Evolutionary conservation across 495 filamentous ascomycete species (phyloP).

Genomic region (Penicillium antarcticum): DNA sequence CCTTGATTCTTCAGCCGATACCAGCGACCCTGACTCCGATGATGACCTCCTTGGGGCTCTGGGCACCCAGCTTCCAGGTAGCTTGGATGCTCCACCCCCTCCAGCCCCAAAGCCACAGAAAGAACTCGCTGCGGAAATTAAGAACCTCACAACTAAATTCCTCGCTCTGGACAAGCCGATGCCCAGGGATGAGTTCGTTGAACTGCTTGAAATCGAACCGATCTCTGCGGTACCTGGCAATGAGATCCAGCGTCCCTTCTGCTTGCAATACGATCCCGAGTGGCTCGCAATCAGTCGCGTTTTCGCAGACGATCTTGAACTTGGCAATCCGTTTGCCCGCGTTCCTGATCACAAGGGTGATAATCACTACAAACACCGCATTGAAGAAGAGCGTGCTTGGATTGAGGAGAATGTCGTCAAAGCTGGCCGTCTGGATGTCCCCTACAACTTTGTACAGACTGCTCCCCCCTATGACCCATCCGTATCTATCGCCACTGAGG

Average conservation of each 20-base stretch:
- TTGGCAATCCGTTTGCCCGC: slow-evolving; percentile 52
- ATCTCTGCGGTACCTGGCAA: slow-evolving; percentile 22
- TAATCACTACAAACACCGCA: slow-evolving; percentile 55
- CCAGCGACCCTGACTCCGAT: slow-evolving; percentile 23
- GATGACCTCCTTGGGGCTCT: too few species aligned
- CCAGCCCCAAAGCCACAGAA: slow-evolving; percentile 24
- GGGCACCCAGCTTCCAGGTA: slow-evolving; percentile 52
- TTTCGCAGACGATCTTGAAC: slow-evolving; percentile 58
- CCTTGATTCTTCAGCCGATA: too few species aligned
- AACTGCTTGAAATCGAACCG: slow-evolving; percentile 61
- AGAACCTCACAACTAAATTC: slow-evolving; percentile 76
- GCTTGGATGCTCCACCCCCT: slow-evolving; percentile 45
- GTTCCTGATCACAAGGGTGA: slow-evolving; percentile 59
- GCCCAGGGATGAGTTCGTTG: slow-evolving; percentile 67
- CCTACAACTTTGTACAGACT: slow-evolving; percentile 70
- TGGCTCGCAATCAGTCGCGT: slow-evolving; percentile 91
- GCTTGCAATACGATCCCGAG: slow-evolving; percentile 82
- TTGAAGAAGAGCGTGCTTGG: slow-evolving; percentile 68
- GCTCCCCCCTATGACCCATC: slow-evolving; percentile 64
- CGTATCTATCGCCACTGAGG: slow-evolving; percentile 29
- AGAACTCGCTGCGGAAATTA: slow-evolving; percentile 51
- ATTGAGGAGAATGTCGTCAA: slow-evolving; percentile 68
- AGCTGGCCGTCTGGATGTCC: slow-evolving; percentile 58
- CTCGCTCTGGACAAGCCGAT: slow-evolving; percentile 87
- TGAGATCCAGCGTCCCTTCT: slow-evolving; percentile 26